Conservation (phyloP, 768 basidiomycete genomes). For the Pleurotus cornucopiae region DNA sequence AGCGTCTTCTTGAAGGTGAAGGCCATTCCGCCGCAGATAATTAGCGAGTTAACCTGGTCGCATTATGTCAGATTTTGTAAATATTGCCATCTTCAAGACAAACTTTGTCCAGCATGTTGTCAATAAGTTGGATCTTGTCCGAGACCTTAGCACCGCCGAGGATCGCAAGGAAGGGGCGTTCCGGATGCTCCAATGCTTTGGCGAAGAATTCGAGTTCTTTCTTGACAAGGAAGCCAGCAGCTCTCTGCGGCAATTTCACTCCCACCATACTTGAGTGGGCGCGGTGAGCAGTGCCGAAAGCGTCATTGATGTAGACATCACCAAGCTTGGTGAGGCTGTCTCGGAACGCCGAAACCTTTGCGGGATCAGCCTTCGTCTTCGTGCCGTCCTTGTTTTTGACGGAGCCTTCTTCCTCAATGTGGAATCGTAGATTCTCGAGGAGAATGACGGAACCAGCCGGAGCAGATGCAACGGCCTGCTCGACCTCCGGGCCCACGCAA, state of each 20-base stretch:
- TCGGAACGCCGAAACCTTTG: conserved; percentile 78
- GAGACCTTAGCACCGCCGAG: conserved; percentile 98
- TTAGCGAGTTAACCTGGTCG: conserved; percentile 82
- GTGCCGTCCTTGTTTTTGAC: conserved; percentile 90
- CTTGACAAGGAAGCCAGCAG: conserved; percentile 95
- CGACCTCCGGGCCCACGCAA: conserved; percentile 83
- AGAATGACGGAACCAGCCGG: conserved; percentile 72
- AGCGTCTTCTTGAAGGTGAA: conserved; percentile 98
- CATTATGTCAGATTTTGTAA: too few relatives aligned
- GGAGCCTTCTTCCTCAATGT: conserved; percentile 96
- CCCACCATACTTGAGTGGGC: conserved; percentile 99
- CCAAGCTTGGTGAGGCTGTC: conserved; percentile 87
- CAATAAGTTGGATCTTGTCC: conserved; percentile 98
- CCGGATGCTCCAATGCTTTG: conserved; percentile 92
- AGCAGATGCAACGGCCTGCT: conserved; percentile 69
- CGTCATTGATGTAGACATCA: conserved; percentile 97
- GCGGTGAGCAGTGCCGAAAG: conserved; percentile 97
- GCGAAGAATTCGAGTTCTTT: conserved; percentile 99
- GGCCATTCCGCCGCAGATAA: conserved; percentile 98
- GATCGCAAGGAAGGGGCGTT: conserved; percentile 95
- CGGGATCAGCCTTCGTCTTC: conserved; percentile 90
- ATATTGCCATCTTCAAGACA: conserved; percentile 1
- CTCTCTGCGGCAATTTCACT: conserved; percentile 85
- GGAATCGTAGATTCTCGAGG: conserved; percentile 97
- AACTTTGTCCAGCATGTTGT: conserved; percentile 98